Base-by-base conservation (phyloP, 345 rosid genomes). In the Eucalyptus urophylla region DNA sequence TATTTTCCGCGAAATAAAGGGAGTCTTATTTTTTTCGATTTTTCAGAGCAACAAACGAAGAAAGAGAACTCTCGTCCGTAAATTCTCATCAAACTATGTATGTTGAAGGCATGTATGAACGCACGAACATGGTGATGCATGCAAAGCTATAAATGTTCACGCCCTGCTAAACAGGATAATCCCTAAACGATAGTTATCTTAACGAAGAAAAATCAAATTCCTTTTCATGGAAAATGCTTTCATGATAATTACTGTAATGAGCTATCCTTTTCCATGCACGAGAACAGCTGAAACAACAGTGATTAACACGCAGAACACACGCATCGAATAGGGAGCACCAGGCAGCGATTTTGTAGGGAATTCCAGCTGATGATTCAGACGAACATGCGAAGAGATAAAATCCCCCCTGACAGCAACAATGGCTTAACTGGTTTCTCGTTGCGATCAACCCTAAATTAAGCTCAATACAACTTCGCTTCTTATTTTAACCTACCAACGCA, bases 1-100 rank as follows among this genome's bases (percentile, higher is more conserved):
- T 51, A 51, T 51, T 51, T 51, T 51, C 8, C 4, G 0, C 1
- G 0, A 51, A 17, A 53, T 1, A 2, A 17, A 51, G 1, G 0
- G 1, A 17, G 3, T 0, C 4, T 56, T 56, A 9, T 33, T 69
- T 67, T 67, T 69, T 31, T 31, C 1, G 13, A 4, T 37, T 19
- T 72, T 72, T 37, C 25, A 19, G 1, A 72, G 81, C 81, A 72
- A 72, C 81, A 72, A 9, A 72, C 40, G 25, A 72, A 33, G 25
- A 33, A 33, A 72, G 81, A 72, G 81, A 72, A 33, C 44, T 37
- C 45, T 72, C 27, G 47, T 72, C 47, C 47, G 27, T 37, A 72
- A 72, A 37, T 40, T 76, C 5, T 37, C 27, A 76, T 21, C 83
- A 76, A 76, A 76, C 29, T 13, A 21, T 22, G 83, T 37, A 19